phyloP scores from a whole-genome alignment of 1,284 basidiomycete species.

The Ceratorhiza oryzae-sativae region DNA sequence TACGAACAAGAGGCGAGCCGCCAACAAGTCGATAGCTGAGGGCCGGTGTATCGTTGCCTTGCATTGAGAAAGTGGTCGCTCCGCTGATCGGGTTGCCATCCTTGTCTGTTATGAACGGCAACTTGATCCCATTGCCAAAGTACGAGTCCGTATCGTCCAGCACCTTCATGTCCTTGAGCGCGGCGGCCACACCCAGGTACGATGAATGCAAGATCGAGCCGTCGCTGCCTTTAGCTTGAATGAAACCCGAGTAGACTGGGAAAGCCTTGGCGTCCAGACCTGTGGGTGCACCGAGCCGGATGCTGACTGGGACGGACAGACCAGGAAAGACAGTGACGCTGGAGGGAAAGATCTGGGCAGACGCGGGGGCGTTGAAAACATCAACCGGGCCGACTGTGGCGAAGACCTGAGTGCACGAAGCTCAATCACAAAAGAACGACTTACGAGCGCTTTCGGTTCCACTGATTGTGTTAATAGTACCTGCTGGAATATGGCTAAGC shows the following conservation, averaged over 20 bases:
- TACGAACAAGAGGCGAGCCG: slow-evolving; percentile 49
- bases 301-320: slow-evolving; percentile 42
- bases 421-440: neutral
- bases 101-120: slow-evolving; percentile 18
- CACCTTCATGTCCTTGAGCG: slow-evolving; percentile 49
- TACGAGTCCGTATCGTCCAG: slow-evolving; percentile 46
- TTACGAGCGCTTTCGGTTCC: slow-evolving; percentile 44
- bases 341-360: slow-evolving; percentile 44
- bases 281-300: slow-evolving; percentile 47
- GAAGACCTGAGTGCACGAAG: neutral
- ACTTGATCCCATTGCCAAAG: slow-evolving; percentile 13
- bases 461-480: slow-evolving; percentile 55
- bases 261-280: slow-evolving; percentile 46
- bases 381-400: slow-evolving; percentile 42
- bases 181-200: slow-evolving; percentile 49
- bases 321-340: slow-evolving; percentile 46
- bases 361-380: slow-evolving; percentile 39
- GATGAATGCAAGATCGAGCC: slow-evolving; percentile 40
- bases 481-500: slow-evolving; percentile 42
- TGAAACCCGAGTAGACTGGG: slow-evolving; percentile 49
- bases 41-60: slow-evolving; percentile 35
- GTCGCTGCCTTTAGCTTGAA: slow-evolving; percentile 42
- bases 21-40: slow-evolving; percentile 47
- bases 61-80: slow-evolving; percentile 46
- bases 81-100: neutral